phyloP scores from a whole-genome alignment of 495 filamentous ascomycete species.

The Amphirosellinia nigrospora region DNA sequence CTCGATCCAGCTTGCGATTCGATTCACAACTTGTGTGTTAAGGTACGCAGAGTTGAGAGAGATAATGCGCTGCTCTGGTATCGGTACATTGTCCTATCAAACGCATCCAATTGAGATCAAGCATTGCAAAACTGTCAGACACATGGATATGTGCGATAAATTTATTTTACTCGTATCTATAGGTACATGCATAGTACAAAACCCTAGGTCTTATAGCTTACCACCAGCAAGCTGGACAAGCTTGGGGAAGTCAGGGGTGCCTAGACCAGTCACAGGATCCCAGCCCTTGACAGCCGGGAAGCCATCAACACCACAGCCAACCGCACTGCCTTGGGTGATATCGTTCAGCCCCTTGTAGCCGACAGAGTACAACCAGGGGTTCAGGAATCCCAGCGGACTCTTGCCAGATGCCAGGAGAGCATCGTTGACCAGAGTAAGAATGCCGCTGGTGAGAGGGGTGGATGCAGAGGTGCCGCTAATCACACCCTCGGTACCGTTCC shows the following conservation, averaged over 20 bases:
- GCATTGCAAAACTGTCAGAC: not conserved
- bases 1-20: no score
- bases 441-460: conserved; percentile 65
- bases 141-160: not conserved
- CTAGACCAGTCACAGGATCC: conserved; percentile 56
- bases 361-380: conserved; percentile 72
- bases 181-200: not conserved
- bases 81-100: no score
- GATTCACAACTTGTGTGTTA: no score
- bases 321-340: conserved; percentile 63
- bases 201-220: not conserved
- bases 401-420: conserved; percentile 62
- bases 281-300: conserved; percentile 49
- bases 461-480: conserved; percentile 70
- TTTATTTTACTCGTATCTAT: not conserved
- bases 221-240: conserved; percentile 27
- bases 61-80: no score
- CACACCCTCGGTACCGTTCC: conserved; percentile 44
- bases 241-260: conserved; percentile 42
- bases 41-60: no score
- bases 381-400: conserved; percentile 71
- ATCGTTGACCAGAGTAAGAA: conserved; percentile 73
- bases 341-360: conserved; percentile 66
- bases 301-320: conserved; percentile 62
- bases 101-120: no score